Conservation (phyloP, 768 basidiomycete species). For the Phlebiopsis flavidoalba region DNA sequence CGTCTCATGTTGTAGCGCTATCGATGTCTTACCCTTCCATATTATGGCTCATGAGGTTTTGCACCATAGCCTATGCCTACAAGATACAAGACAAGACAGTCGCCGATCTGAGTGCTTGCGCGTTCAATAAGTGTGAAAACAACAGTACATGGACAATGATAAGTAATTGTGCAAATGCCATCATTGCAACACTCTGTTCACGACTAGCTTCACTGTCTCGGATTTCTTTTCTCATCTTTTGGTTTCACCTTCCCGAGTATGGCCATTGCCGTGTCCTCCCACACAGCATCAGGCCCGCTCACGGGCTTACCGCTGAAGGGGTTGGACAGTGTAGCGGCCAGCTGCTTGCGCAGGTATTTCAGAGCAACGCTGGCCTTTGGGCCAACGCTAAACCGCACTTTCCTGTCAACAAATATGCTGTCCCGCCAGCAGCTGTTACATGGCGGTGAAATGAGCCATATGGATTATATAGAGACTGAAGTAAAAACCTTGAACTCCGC, state of each 20-base stretch:
- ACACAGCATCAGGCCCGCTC: constrained; percentile 51
- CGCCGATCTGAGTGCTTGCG: neutral
- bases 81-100: neutral
- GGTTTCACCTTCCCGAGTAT: constrained; percentile 44
- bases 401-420: constrained; percentile 76
- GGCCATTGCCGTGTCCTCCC: constrained; percentile 69
- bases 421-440: constrained; percentile 61
- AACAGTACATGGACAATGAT: neutral
- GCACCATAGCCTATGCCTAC: neutral
- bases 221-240: constrained; percentile 21
- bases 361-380: constrained; percentile 77
- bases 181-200: constrained; percentile 7
- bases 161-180: neutral
- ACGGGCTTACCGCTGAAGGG: constrained; percentile 63
- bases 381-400: constrained; percentile 65
- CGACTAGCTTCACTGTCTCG: constrained; percentile 20
- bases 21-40: constrained; percentile 1
- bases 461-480: neutral
- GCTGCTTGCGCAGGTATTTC: constrained; percentile 67
- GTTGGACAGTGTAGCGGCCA: constrained; percentile 53
- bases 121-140: neutral
- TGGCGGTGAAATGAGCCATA: neutral
- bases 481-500: constrained; percentile 71
- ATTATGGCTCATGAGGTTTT: neutral
- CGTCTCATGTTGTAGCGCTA: constrained; percentile 13